Percentiles rank a stretch among this genome's conserved stretches.
Conservation (phyloP, 2,329 filamentous ascomycete genomes). For the Venturia aucupariae region DNA sequence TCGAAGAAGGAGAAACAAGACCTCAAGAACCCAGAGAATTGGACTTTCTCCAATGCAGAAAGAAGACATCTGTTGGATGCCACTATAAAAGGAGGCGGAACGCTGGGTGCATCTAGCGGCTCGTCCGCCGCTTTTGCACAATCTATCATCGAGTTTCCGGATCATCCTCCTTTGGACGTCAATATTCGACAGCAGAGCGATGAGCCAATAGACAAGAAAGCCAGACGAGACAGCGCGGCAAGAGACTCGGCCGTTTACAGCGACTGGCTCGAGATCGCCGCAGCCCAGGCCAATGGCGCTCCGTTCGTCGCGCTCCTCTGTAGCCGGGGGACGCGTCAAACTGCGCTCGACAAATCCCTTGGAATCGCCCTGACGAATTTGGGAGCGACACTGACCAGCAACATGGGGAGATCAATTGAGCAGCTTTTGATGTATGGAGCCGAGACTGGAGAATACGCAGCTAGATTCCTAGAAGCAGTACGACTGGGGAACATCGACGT, state of each 20-base stretch:
- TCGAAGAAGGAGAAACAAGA: constrained; percentile 6
- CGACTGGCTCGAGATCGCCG: constrained; percentile 1
- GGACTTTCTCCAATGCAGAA: neutral
- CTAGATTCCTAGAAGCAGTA: neutral
- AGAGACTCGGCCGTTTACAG: neutral
- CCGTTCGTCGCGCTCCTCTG: constrained; percentile 3
- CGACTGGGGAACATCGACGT: neutral
- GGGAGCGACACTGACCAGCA: neutral
- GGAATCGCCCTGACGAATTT: neutral
- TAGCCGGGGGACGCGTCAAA: neutral
- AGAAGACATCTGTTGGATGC: neutral
- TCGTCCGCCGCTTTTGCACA: constrained; percentile 1
- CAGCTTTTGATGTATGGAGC: neutral
- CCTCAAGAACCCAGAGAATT: constrained; percentile 4
- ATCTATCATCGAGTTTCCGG: constrained; percentile 1
- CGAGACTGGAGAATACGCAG: neutral
- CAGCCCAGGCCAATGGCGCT: neutral
- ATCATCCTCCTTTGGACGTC: constrained; percentile 1
- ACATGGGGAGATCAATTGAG: neutral
- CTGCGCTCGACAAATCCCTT: neutral
- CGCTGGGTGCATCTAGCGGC: neutral
- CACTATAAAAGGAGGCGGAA: neutral
- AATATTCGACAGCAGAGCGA: constrained; percentile 7
- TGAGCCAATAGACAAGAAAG: neutral
- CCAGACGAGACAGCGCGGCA: neutral